phyloP scores from a whole-genome alignment of 352 stramenopile species.

The Globisporangium nagaii region DNA sequence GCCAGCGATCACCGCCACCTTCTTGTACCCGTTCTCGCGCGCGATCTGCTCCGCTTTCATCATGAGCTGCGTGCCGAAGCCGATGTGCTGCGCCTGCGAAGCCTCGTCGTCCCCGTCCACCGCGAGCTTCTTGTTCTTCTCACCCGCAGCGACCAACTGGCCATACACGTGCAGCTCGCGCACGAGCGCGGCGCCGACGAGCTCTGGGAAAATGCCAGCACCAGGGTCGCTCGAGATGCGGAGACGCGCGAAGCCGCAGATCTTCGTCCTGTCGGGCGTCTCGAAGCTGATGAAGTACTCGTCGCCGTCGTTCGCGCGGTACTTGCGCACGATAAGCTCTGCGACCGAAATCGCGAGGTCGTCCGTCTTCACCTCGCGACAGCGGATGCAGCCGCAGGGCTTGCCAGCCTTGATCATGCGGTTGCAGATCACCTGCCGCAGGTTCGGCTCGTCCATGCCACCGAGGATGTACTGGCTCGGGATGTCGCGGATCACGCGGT shows the following conservation, averaged over 20 bases:
- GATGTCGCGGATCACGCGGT: constrained; percentile 92
- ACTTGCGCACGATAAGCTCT: constrained; percentile 70
- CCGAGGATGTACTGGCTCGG: constrained; percentile 92
- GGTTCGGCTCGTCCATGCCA: constrained; percentile 89
- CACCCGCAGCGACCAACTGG: constrained; percentile 63
- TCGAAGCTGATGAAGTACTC: constrained; percentile 94
- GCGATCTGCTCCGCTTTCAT: constrained; percentile 77
- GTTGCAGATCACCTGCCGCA: constrained; percentile 86
- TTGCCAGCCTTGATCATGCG: constrained; percentile 72
- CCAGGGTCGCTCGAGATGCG: constrained; percentile 67
- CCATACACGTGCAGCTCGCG: constrained; percentile 91
- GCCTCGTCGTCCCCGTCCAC: constrained; percentile 19
- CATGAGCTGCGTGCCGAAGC: constrained; percentile 87
- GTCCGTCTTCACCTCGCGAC: constrained; percentile 88
- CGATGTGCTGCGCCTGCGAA: constrained; percentile 81
- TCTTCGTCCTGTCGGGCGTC: constrained; percentile 82
- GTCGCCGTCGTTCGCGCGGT: constrained; percentile 79
- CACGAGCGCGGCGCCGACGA: constrained; percentile 77
- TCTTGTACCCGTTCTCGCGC: constrained; percentile 55
- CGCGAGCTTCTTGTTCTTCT: constrained; percentile 22
- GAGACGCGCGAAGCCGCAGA: constrained; percentile 89
- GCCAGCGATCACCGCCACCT: constrained; percentile 86
- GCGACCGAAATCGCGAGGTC: constrained; percentile 68
- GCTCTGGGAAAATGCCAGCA: constrained; percentile 66
- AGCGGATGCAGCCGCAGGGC: constrained; percentile 87